phyloP scores from a whole-genome alignment of 148 eudicot species.

The Pouteria glomerata region DNA sequence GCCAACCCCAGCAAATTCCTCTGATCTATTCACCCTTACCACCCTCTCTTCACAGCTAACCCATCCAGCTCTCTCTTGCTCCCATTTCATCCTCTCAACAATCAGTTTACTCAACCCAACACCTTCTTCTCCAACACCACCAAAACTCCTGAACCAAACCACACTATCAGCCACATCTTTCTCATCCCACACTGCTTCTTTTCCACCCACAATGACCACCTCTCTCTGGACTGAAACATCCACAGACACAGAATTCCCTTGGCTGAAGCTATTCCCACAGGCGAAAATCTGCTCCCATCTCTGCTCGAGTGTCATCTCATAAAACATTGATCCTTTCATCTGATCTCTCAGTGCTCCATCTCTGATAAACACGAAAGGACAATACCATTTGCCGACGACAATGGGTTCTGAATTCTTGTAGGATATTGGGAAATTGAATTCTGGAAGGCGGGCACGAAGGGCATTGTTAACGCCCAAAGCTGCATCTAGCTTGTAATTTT shows the following conservation, averaged over 20 bases:
- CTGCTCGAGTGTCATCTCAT: slow-evolving; percentile 65
- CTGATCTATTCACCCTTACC: slow-evolving; percentile 35
- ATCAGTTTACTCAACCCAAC: slow-evolving; percentile 53
- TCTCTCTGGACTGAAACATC: slow-evolving; percentile 40
- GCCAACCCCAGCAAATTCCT: slow-evolving; percentile 37
- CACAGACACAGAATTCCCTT: slow-evolving; percentile 27
- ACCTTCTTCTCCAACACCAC: background rate
- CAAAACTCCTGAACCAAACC: slow-evolving; percentile 37
- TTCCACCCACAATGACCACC: slow-evolving; percentile 29
- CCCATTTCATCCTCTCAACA: slow-evolving; percentile 70
- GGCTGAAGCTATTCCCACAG: slow-evolving; percentile 12
- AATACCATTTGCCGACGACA: slow-evolving; percentile 74
- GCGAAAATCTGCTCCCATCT: slow-evolving; percentile 62
- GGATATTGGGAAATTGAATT: slow-evolving; percentile 26
- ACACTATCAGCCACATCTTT: slow-evolving; percentile 22
- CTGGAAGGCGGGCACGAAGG: slow-evolving; percentile 51
- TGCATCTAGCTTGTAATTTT: slow-evolving; percentile 34
- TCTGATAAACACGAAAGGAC: slow-evolving; percentile 65
- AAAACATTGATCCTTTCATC: slow-evolving; percentile 41
- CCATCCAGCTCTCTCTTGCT: slow-evolving; percentile 62
- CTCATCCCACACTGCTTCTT: slow-evolving; percentile 31
- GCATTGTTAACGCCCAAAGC: slow-evolving; percentile 51
- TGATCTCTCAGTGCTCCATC: slow-evolving; percentile 45
- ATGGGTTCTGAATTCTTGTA: slow-evolving; percentile 23
- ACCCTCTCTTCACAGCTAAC: slow-evolving; percentile 21